Evolutionary conservation across 345 rosid genomes (phyloP), one percentile per base, ranked within the genome.

Genomic region (Conringia planisiliqua): DNA sequence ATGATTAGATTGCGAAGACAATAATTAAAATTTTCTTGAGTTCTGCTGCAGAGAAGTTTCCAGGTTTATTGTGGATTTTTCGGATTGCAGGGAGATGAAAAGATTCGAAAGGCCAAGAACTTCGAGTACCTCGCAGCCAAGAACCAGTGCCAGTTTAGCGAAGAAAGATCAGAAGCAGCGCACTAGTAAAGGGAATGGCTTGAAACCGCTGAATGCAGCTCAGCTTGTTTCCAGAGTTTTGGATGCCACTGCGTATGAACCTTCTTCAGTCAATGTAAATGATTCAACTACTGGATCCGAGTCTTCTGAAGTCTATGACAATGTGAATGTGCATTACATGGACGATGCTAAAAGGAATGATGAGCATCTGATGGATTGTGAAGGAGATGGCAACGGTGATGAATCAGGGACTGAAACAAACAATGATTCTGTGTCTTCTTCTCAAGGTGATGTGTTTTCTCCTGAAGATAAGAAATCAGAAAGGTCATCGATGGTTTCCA

Each of bases 231-330:
- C 78, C 18, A 66, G 73, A 78, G 81, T 78, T 33, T 66, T 66
- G 64, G 81, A 78, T 59, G 81, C 73, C 0, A 72, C 81, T 1
- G 42, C 77, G 0, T n/a, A 44, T 50, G 73, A 72, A 16, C 73
- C 69, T 48, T 58, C 67, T 63, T 32, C 77, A 7, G 0, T 72
- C n/a, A 12, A 10, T 66, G 27, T 71, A 1, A 86, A 85, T 78
- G 90, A 86, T 82, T 76, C 83, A 8, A 86, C 86, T 26, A 75
- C 89, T 11, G 93, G 85, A 67, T 77, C 89, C 4, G 93, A 85
- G 85, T 69, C 82, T 76, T 57, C 89, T 75, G 89, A 83, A 82
- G 82, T 84, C 60, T 83, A 82, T 70, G 93, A 85, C 20, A 83
- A 82, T 51, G 52, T 86, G 82, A 88, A 82, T 50, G 81, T 86